Percentiles rank a stretch among this genome's conserved stretches.
Evolutionary conservation across 345 rosid genomes (phyloP).

Genomic region (Populus tremula): DNA sequence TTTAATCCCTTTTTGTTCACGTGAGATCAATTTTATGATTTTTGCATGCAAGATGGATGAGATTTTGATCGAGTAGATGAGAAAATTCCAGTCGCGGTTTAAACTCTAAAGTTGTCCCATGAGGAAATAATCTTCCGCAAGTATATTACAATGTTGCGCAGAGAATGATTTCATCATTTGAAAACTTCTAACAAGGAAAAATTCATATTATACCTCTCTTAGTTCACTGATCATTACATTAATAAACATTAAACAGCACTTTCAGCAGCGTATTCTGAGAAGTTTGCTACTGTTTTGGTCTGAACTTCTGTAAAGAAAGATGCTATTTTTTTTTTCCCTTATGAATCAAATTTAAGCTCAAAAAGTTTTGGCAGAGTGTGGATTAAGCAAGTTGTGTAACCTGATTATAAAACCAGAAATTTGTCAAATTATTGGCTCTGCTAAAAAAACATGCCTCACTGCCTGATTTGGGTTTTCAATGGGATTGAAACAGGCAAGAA

Average conservation of each 20-base stretch:
- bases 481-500: conserved; percentile 64
- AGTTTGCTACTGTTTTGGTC: background rate
- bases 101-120: background rate
- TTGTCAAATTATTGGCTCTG: background rate
- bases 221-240: background rate
- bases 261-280: background rate
- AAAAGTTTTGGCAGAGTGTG: background rate
- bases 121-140: background rate
- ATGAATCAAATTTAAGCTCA: background rate
- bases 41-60: background rate
- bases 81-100: background rate
- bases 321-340: background rate
- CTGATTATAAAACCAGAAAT: background rate
- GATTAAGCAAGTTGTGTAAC: background rate
- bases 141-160: background rate
- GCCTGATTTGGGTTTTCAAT: conserved; percentile 7
- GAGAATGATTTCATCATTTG: background rate
- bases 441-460: background rate
- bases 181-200: background rate
- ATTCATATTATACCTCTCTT: background rate
- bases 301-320: background rate
- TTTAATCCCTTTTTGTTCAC: background rate
- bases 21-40: background rate
- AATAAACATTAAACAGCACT: background rate
- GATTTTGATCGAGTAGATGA: background rate